Conservation (phyloP, 352 stramenopile genomes). For the Pythium periplocum region DNA sequence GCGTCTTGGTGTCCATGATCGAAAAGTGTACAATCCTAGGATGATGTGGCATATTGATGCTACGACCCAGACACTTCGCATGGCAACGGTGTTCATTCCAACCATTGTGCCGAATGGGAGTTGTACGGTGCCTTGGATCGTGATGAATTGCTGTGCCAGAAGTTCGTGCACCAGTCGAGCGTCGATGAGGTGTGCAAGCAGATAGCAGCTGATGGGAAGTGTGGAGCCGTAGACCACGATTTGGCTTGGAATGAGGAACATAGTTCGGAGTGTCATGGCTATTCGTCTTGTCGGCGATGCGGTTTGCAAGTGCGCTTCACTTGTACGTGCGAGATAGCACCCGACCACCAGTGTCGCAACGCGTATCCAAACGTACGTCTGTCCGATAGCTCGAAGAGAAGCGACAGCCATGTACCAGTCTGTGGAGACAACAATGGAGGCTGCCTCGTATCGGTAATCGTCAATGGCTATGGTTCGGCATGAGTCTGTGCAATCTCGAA, state of each 20-base stretch:
- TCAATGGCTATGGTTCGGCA: neutral
- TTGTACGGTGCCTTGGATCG: too few relatives aligned
- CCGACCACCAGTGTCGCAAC: neutral
- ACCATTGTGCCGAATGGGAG: too few relatives aligned
- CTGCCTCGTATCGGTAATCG: conserved; percentile 5
- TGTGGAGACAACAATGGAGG: neutral
- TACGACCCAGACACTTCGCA: too few relatives aligned
- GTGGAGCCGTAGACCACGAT: neutral
- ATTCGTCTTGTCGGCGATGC: too few relatives aligned
- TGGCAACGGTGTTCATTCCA: too few relatives aligned
- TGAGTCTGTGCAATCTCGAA: neutral
- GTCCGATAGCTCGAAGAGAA: neutral
- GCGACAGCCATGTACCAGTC: conserved; percentile 1
- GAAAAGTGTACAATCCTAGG: too few relatives aligned
- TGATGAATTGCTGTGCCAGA: too few relatives aligned
- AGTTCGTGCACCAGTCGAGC: neutral
- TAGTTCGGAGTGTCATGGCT: neutral
- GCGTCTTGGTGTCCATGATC: too few relatives aligned
- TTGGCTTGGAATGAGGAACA: conserved; percentile 1
- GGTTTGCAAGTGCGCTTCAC: too few relatives aligned
- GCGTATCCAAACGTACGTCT: conserved; percentile 1
- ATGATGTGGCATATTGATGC: too few relatives aligned
- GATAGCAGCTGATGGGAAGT: conserved; percentile 1
- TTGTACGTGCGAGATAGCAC: neutral
- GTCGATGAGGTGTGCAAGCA: conserved; percentile 1